A percentile compares a stretch with the other conserved stretches of the same genome.
Conservation (phyloP, 2,329 filamentous ascomycete species). For the Cordyceps fumosorosea region DNA sequence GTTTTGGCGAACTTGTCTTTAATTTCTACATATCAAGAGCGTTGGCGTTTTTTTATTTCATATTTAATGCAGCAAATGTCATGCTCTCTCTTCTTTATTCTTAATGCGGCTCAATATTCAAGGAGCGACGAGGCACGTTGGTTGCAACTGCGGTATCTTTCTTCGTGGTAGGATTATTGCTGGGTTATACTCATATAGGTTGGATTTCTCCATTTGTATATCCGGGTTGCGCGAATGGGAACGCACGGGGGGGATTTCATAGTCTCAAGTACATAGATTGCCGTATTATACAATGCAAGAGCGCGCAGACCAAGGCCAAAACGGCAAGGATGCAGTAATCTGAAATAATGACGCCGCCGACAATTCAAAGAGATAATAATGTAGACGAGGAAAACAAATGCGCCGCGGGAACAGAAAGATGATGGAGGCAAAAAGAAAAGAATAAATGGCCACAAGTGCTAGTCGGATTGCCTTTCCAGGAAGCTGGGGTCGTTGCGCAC, state of each 20-base stretch:
- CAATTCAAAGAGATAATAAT: not conserved
- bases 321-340: not conserved
- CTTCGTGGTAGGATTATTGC: not conserved
- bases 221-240: not conserved
- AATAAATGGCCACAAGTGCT: not conserved
- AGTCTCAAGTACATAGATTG: not conserved
- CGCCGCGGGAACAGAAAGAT: not conserved
- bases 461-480: slow-evolving; percentile 56
- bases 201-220: slow-evolving; percentile 7
- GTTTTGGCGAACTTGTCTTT: not conserved
- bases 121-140: not conserved
- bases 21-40: not conserved
- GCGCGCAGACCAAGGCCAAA: not conserved
- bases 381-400: not conserved
- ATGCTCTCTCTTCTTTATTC: not conserved
- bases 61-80: not conserved
- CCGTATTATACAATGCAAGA: slow-evolving; percentile 3
- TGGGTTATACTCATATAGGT: not conserved
- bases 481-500: slow-evolving; percentile 84
- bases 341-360: not conserved
- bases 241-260: not conserved
- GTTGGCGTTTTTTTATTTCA: not conserved
- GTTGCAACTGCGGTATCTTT: not conserved
- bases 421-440: not conserved
- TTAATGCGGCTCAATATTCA: not conserved